These are phyloP conservation scores for Grosmannia serpens DNA, from an alignment of 2,329 filamentous ascomycete genomes.

Conservation along the genomic window DNA sequence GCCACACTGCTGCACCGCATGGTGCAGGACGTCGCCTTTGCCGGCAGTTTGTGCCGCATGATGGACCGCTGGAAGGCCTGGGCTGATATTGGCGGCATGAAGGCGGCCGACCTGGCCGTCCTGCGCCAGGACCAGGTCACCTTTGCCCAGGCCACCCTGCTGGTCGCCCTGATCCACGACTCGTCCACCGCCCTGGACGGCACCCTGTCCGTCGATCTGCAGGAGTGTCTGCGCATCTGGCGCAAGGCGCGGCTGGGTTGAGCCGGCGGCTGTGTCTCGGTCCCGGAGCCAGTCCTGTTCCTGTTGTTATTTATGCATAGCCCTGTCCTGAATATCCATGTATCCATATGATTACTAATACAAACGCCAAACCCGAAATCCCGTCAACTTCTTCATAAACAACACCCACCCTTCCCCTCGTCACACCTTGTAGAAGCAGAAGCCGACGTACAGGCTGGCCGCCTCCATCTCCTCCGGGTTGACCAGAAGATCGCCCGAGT, in stretches of 20 bases:
- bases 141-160: conserved; percentile 36
- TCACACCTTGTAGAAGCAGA: conserved; percentile 92
- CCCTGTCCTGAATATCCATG: no score
- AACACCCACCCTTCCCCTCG: neutral
- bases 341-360: neutral
- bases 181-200: conserved; percentile 33
- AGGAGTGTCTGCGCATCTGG: conserved; percentile 44
- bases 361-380: neutral
- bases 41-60: conserved; percentile 28
- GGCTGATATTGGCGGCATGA: conserved; percentile 44
- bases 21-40: conserved; percentile 35
- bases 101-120: conserved; percentile 28
- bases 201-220: conserved; percentile 37
- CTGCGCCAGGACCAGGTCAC: conserved; percentile 25
- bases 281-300: no score
- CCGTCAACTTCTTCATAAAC: neutral
- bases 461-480: conserved; percentile 86
- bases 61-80: conserved; percentile 42
- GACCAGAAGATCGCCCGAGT: conserved; percentile 56
- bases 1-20: conserved; percentile 39
- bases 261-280: neutral
- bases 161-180: conserved; percentile 36
- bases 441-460: conserved; percentile 81
- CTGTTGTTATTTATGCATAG: no score
- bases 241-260: conserved; percentile 36